Evolutionary conservation across 805 yeast species (phyloP).

Genomic region (Saccharomycopsis schoenii): DNA sequence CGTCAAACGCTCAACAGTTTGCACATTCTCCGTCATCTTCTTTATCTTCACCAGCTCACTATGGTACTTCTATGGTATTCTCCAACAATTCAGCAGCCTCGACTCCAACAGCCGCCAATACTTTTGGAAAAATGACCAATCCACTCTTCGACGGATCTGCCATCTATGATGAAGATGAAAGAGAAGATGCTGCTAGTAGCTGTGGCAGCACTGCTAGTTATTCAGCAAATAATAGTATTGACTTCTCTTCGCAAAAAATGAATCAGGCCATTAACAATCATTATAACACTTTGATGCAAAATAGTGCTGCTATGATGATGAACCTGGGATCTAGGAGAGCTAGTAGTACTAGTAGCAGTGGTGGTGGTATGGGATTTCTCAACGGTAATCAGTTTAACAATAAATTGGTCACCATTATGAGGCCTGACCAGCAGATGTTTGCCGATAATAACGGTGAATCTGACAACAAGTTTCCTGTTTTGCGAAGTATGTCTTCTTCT

Average conservation of each 20-base stretch:
- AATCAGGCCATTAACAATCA: neutral
- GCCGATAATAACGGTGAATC: neutral
- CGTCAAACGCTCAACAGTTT: neutral
- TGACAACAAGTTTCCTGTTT: neutral
- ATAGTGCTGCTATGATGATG: neutral
- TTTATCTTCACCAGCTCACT: neutral
- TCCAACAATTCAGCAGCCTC: neutral
- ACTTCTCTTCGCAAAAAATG: neutral
- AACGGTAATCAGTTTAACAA: neutral
- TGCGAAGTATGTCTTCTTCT: neutral
- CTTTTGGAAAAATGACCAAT: neutral
- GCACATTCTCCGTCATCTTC: neutral
- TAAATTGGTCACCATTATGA: neutral
- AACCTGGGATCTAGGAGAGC: neutral
- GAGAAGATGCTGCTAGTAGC: neutral
- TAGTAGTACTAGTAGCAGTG: neutral
- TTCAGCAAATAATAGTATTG: neutral
- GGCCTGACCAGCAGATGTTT: neutral
- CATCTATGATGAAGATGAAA: conserved; percentile 4
- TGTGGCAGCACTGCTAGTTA: neutral
- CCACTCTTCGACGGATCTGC: neutral
- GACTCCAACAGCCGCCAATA: neutral
- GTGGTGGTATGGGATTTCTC: neutral
- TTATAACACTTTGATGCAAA: neutral
- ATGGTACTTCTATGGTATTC: neutral